phyloP scores from a whole-genome alignment of 768 basidiomycete species.

The Lactifluus hygrophoroides region DNA sequence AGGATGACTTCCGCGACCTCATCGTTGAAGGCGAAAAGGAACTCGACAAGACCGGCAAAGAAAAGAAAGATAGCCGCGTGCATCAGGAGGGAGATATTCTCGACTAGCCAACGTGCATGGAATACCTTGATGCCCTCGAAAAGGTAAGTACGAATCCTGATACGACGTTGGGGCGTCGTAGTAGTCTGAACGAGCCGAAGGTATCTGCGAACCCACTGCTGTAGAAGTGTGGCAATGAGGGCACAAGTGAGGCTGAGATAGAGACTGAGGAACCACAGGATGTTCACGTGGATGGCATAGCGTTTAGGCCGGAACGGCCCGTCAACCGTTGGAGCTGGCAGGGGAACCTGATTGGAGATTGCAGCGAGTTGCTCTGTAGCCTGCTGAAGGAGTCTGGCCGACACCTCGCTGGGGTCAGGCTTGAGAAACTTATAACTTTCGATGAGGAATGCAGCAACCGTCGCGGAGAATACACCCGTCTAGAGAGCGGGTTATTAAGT shows the following conservation, averaged over 20 bases:
- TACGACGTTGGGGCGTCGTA: not conserved
- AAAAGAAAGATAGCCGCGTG: constrained; percentile 1
- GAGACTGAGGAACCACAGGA: constrained; percentile 19
- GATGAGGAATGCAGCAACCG: constrained; percentile 16
- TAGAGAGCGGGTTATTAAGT: not conserved
- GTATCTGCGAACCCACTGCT: constrained; percentile 13
- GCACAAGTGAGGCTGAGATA: constrained; percentile 5
- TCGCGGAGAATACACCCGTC: constrained; percentile 18
- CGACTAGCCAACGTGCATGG: not conserved
- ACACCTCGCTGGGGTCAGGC: constrained; percentile 7
- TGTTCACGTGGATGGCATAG: constrained; percentile 10
- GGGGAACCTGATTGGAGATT: constrained; percentile 1
- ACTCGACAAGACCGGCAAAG: not conserved
- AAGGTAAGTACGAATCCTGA: constrained; percentile 9
- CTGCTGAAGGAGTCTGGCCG: constrained; percentile 1
- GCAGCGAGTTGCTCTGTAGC: constrained; percentile 1
- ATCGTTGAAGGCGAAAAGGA: not conserved
- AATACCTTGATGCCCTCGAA: not conserved
- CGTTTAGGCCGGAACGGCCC: not conserved
- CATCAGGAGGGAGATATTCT: not conserved
- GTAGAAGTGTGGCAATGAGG: constrained; percentile 11
- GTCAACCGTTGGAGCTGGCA: not conserved
- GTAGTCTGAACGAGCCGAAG: not conserved
- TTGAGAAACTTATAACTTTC: constrained; percentile 16
- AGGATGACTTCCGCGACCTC: not conserved